Evolutionary conservation across 495 filamentous ascomycete genomes (phyloP), one percentile per base, ranked within the genome.

Genomic region (Tuber melanosporum): DNA sequence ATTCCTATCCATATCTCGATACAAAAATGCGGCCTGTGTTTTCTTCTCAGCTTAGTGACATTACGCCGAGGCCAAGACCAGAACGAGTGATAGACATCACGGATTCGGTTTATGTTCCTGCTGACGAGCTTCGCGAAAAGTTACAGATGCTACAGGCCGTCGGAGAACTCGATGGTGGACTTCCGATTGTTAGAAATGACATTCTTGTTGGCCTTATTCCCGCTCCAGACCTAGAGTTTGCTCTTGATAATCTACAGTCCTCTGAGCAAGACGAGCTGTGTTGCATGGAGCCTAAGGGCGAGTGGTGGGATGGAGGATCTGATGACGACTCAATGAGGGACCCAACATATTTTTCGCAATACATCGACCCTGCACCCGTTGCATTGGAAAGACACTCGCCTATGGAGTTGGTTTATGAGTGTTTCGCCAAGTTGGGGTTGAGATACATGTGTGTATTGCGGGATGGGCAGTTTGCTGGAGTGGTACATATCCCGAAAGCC

Each of bases 361-460:
- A 90, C 83, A 97, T 99, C 85, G 95, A 99, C 84, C 93, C 93
- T 4, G 90, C 95, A 39, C 95, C 95, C 2, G 87, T 99, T 22
- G 90, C 94, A 10, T 86, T 99, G 41, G 95, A 98, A 83, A 91
- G 96, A 44, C 89, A 91, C 81, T 94, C 91, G 2, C 94, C 95
- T 3, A 95, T 99, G 88, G 95, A 99, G 84, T 84, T 98, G 73
- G 95, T 97, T 57, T 98, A 97, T 79, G 95, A 99, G 83, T 97
- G 93, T 81, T 99, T 98, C 85, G 93, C 93, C 69, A 99, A 99
- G 84, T 86, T 99, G 26, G 95, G 95, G 1, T 84, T 99, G 77
- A 87, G 95, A 75, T 98, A 98, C 84, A 90, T 99, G 69, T 98
- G 95, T 85, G 94, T 97, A 32, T 84, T 97, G 41, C 88, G 86